phyloP scores from a whole-genome alignment of 1,284 basidiomycete genomes.

The Puccinia triticina region DNA sequence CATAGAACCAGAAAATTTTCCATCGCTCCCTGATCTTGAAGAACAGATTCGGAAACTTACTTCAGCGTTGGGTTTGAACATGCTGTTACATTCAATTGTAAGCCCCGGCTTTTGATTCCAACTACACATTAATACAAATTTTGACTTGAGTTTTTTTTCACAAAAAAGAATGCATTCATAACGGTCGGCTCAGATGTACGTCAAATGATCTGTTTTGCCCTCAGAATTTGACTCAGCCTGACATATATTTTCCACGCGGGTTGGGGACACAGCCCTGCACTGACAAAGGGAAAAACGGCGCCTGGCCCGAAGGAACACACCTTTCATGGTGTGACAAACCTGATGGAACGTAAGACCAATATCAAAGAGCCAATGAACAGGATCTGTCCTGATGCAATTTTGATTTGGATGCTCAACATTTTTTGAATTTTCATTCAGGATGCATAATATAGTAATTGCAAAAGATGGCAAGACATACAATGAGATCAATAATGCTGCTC shows the following conservation, averaged over 20 bases:
- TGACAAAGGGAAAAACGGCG: slow-evolving; percentile 39
- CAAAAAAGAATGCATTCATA: slow-evolving; percentile 44
- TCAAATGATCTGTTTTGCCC: background rate
- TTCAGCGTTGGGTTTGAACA: slow-evolving; percentile 29
- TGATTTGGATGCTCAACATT: background rate
- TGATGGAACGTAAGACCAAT: slow-evolving; percentile 37
- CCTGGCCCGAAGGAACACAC: slow-evolving; percentile 8
- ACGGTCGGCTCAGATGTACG: slow-evolving; percentile 40
- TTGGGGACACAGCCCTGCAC: slow-evolving; percentile 10
- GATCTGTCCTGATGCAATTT: background rate
- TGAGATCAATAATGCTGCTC: slow-evolving; percentile 38
- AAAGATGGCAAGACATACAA: slow-evolving; percentile 4
- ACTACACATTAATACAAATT: background rate
- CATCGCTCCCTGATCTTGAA: slow-evolving; percentile 8
- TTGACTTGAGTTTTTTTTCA: background rate
- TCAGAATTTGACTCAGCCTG: background rate
- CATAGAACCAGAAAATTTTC: slow-evolving; percentile 10
- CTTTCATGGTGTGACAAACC: slow-evolving; percentile 45
- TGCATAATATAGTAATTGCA: slow-evolving; percentile 29
- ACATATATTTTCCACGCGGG: background rate
- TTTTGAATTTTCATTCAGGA: too few relatives aligned
- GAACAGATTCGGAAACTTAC: slow-evolving; percentile 21
- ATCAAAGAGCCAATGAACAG: background rate
- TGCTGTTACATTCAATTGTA: slow-evolving; percentile 37
- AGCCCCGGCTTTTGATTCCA: background rate